A percentile compares a stretch with the other conserved stretches of the same genome.
Conservation (phyloP, 2,329 filamentous ascomycete genomes). For the Trichoderma arundinaceum region DNA sequence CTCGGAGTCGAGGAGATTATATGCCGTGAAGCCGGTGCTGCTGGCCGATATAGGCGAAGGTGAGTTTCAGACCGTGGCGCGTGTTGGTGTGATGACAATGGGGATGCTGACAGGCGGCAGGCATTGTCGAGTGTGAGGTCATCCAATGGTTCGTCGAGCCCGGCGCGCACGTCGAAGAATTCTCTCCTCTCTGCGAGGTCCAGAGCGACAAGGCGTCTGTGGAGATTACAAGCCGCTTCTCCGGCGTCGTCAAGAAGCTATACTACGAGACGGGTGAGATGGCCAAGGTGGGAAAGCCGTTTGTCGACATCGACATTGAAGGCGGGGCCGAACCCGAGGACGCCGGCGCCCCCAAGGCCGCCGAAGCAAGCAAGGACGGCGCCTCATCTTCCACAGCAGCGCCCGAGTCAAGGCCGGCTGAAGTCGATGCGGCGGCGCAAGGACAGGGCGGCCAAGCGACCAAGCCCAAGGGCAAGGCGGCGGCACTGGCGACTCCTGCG, state of each 20-base stretch:
- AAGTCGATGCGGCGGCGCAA: not conserved
- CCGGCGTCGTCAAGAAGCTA: conserved; percentile 93
- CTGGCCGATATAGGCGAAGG: conserved; percentile 88
- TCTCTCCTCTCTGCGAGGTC: conserved; percentile 96
- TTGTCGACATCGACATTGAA: conserved; percentile 93
- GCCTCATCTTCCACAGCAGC: conserved; percentile 37
- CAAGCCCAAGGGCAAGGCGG: conserved; percentile 64
- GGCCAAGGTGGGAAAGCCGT: conserved; percentile 90
- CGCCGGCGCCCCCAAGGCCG: conserved; percentile 44
- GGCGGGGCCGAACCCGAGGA: conserved; percentile 65
- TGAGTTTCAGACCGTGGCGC: conserved; percentile 45
- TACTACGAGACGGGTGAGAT: conserved; percentile 96
- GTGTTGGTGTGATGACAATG: not conserved
- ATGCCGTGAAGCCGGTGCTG: conserved; percentile 76
- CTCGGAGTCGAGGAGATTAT: conserved; percentile 55
- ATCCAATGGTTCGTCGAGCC: conserved; percentile 99
- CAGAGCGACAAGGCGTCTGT: conserved; percentile 94
- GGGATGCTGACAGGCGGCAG: conserved; percentile 52
- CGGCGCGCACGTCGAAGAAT: conserved; percentile 93
- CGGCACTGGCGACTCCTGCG: conserved; percentile 84
- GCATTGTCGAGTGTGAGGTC: conserved; percentile 97
- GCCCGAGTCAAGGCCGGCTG: conserved; percentile 30
- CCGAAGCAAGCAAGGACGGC: conserved; percentile 42
- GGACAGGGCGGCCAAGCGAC: conserved; percentile 2
- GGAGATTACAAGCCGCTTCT: conserved; percentile 94